Evolutionary conservation across 2,329 filamentous ascomycete genomes (phyloP).

Genomic region (Fusarium sp.): DNA sequence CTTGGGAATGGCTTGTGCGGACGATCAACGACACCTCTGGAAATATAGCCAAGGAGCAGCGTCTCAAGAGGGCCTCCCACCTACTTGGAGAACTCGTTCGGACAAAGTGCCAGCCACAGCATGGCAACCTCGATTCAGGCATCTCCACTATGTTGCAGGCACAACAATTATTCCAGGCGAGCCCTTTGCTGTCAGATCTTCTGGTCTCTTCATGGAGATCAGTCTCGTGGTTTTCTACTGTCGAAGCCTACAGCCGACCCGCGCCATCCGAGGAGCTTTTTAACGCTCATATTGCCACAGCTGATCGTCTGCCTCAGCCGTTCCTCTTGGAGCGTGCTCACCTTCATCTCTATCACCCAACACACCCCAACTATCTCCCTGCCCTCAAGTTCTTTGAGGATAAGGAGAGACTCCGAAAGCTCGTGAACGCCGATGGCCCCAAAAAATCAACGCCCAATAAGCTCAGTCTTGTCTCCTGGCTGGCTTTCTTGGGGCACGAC

Average conservation of each 20-base stretch:
- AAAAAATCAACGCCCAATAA: conserved; percentile 44
- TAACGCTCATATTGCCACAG: conserved; percentile 61
- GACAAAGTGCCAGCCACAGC: conserved; percentile 51
- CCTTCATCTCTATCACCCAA: conserved; percentile 64
- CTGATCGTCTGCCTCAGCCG: conserved; percentile 50
- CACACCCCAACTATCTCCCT: conserved; percentile 56
- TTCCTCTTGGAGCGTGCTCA: conserved; percentile 61
- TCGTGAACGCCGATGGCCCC: conserved; percentile 40
- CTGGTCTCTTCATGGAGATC: conserved; percentile 56
- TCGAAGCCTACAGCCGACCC: conserved; percentile 57
- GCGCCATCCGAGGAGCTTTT: conserved; percentile 60
- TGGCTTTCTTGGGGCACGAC: conserved; percentile 56
- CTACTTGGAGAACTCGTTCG: conserved; percentile 55
- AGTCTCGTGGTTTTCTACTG: conserved; percentile 63
- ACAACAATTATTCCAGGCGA: conserved; percentile 53
- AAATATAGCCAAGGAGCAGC: conserved; percentile 33
- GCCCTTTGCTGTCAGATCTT: conserved; percentile 48
- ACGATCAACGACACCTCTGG: conserved; percentile 47
- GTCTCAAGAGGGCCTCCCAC: conserved; percentile 44
- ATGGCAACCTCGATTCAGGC: conserved; percentile 58
- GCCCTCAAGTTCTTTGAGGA: conserved; percentile 59
- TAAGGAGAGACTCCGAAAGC: conserved; percentile 43
- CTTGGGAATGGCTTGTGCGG: conserved; percentile 62
- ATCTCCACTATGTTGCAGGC: conserved; percentile 60
- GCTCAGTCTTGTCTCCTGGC: conserved; percentile 49